These are phyloP conservation scores for Fusarium staphyleae DNA, from an alignment of 2,329 filamentous ascomycete species.

Conservation along the genomic window DNA sequence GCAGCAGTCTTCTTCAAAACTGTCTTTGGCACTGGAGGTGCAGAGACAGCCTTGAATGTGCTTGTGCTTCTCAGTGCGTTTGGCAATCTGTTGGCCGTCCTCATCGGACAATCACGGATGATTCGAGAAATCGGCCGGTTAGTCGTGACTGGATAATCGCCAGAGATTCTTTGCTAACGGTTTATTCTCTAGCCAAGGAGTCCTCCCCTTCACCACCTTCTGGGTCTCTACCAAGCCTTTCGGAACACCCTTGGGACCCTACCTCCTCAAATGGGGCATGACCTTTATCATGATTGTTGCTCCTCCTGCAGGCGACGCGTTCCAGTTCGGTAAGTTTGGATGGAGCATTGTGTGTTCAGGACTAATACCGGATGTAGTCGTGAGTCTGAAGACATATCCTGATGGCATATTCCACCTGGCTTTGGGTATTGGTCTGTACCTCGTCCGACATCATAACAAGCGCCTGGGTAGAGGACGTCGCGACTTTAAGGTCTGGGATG, in stretches of 20 bases:
- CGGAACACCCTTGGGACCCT: constrained; percentile 67
- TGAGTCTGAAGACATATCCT: constrained; percentile 66
- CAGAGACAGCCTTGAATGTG: constrained; percentile 62
- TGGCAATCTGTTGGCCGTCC: constrained; percentile 63
- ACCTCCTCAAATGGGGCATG: constrained; percentile 62
- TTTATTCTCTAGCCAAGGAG: constrained; percentile 56
- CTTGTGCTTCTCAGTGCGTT: constrained; percentile 64
- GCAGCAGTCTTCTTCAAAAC: constrained; percentile 66
- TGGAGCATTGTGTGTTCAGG: too few relatives aligned
- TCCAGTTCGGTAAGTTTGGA: constrained; percentile 60
- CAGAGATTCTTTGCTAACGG: background rate
- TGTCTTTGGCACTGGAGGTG: constrained; percentile 60
- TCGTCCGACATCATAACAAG: constrained; percentile 63
- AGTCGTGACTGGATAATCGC: background rate
- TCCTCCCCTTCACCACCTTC: constrained; percentile 65
- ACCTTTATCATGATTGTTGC: constrained; percentile 67
- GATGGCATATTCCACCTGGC: constrained; percentile 63
- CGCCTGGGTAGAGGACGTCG: constrained; percentile 56
- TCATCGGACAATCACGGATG: constrained; percentile 62
- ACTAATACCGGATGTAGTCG: constrained; percentile 53
- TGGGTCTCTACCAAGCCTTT: constrained; percentile 71
- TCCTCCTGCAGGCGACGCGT: constrained; percentile 68
- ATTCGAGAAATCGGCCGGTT: constrained; percentile 66
- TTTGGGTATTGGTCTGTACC: constrained; percentile 63
- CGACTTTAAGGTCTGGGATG: constrained; percentile 66